Evolutionary conservation across 2,329 filamentous ascomycete genomes (phyloP).

Genomic region (Talaromyces albobiverticillius): DNA sequence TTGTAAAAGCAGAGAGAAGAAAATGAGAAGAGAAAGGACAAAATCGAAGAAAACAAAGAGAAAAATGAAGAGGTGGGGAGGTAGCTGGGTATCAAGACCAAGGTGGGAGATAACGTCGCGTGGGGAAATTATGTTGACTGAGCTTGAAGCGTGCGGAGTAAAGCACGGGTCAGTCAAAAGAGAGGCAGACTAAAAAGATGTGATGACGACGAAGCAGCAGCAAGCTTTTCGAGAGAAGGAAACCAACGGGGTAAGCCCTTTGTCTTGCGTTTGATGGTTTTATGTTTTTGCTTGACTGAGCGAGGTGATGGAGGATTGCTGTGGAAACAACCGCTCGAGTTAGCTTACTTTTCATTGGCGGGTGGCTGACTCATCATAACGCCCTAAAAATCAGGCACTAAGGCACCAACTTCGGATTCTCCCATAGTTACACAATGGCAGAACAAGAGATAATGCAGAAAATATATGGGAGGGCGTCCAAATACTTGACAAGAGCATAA

Average conservation of each 20-base stretch:
- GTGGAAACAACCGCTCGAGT: neutral
- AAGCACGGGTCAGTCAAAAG: too few species aligned
- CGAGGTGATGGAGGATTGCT: neutral
- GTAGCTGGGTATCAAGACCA: neutral
- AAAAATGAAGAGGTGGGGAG: neutral
- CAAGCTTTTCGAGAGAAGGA: neutral
- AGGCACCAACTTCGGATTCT: too few species aligned
- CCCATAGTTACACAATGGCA: too few species aligned
- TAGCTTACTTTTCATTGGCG: neutral
- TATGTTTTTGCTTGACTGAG: neutral
- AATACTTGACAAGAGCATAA: too few species aligned
- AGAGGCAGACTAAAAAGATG: too few species aligned
- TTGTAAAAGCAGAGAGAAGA: conserved; percentile 26
- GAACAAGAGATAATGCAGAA: too few species aligned
- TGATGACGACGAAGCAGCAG: neutral
- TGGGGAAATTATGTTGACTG: neutral
- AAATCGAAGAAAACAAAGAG: neutral
- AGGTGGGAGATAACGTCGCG: neutral
- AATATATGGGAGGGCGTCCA: too few species aligned
- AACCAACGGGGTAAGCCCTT: neutral
- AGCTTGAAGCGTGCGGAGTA: neutral
- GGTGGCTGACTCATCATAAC: too few species aligned
- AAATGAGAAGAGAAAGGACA: neutral
- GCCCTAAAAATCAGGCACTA: neutral
- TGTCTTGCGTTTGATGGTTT: conserved; percentile 4